These are phyloP conservation scores for Debaryomycetaceae sp. DNA, from an alignment of 1,139 yeast species.

Conservation along the genomic window DNA sequence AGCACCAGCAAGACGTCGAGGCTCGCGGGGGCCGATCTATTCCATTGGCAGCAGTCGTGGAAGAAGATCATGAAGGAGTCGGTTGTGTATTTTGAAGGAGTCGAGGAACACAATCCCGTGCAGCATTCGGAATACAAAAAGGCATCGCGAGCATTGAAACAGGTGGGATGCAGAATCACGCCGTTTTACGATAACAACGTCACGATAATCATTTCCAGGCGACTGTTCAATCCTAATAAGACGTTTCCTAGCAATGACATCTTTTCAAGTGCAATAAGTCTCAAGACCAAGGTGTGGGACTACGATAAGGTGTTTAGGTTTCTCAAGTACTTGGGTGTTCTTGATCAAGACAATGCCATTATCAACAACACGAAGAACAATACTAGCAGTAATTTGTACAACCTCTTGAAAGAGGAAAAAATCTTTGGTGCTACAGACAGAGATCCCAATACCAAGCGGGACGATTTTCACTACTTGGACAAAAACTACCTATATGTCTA, in stretches of 20 bases:
- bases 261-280: constrained; percentile 57
- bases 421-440: constrained; percentile 84
- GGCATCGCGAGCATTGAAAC: constrained; percentile 52
- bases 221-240: constrained; percentile 20
- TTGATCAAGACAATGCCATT: constrained; percentile 17
- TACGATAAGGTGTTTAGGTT: constrained; percentile 83
- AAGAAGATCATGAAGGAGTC: constrained; percentile 69
- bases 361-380: constrained; percentile 9
- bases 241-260: constrained; percentile 54
- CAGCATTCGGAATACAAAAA: constrained; percentile 50
- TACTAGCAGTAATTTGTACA: constrained; percentile 44
- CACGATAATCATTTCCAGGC: constrained; percentile 77
- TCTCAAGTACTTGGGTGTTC: constrained; percentile 63
- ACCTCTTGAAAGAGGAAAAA: constrained; percentile 78
- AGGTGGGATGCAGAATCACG: constrained; percentile 63
- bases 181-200: constrained; percentile 76
- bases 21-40: constrained; percentile 49
- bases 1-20: constrained; percentile 10
- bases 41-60: constrained; percentile 84
- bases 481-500: constrained; percentile 67
- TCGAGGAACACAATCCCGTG: constrained; percentile 36
- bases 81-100: constrained; percentile 78
- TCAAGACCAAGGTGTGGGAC: constrained; percentile 79
- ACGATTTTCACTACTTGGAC: constrained; percentile 79
- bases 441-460: constrained; percentile 81